Base-by-base conservation (phyloP, 805 yeast species). In the Brettanomyces custersianus region DNA sequence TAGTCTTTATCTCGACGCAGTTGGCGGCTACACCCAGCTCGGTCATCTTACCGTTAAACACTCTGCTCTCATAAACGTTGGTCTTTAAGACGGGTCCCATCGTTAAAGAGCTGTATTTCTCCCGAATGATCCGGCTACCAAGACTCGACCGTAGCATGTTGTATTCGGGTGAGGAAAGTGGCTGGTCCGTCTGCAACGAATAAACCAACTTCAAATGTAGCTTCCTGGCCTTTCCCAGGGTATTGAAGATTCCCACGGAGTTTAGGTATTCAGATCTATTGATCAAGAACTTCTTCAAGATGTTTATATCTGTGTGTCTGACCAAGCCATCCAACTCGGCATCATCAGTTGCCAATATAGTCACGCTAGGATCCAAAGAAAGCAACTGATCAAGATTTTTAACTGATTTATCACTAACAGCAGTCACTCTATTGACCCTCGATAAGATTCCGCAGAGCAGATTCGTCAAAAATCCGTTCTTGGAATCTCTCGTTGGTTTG, bases 11-110 rank as follows among this genome's bases (percentile, higher is more conserved):
- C 40, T 81, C 90, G 34, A 76, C 39, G 2, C 78, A 61, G 37
- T 79, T 79, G 0, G 74, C 63, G 6, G 80, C 51, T 23, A 81
- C 68, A 1, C 90, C 92, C 29, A 65, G 57, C 23, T 68, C 66
- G 8, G 55, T 49, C 18, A 43, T 20, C 3, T 20, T 25, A 4
- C 42, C 43, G 6, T 62, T 57, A 17, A 75, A 50, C 1, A 69
- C 54, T 38, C 92, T 62, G 47, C 74, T 76, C 41, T 81, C 92
- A 42, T 59, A 78, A 27, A 69, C 60, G 47, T 79, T 82, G 1
- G 80, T 74, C 29, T 66, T 63, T 6, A 79, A 46, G 0, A 80
- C 41, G 0, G 87, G 76, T 0, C 88, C 87, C 32, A 75, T 46
- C 1, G 72, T 56, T 20, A 66, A 66, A 26, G 55, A 52, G 24